These are phyloP conservation scores for Citrus medica DNA, from an alignment of 345 rosid species.

Conservation along the genomic window DNA sequence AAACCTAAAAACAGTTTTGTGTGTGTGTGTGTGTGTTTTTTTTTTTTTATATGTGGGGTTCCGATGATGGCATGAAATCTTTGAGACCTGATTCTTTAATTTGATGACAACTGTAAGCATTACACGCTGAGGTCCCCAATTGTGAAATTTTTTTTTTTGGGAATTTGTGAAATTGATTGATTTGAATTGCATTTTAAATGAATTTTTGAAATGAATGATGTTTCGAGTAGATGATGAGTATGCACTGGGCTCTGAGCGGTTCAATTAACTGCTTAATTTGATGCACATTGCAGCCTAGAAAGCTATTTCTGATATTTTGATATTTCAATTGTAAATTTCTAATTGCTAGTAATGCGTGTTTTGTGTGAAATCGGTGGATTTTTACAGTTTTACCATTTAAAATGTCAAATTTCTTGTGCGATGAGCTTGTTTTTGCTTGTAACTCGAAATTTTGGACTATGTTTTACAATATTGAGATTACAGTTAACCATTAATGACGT, in stretches of 20 bases:
- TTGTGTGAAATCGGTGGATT: too few species aligned
- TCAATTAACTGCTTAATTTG: slow-evolving; percentile 22
- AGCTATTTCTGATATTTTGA: slow-evolving; percentile 37
- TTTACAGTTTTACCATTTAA: too few species aligned
- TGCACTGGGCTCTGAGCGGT: slow-evolving; percentile 68
- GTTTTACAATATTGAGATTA: too few species aligned
- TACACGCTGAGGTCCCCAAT: slow-evolving; percentile 36
- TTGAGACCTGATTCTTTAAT: slow-evolving; percentile 51
- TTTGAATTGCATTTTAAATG: background rate
- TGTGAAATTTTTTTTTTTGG: too few species aligned
- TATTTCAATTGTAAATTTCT: too few species aligned
- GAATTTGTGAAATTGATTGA: background rate
- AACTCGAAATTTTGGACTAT: too few species aligned
- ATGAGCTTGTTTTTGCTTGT: background rate
- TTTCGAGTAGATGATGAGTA: slow-evolving; percentile 37
- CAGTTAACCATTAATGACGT: too few species aligned
- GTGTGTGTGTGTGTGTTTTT: too few species aligned
- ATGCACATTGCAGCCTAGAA: slow-evolving; percentile 59
- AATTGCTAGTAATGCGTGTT: background rate
- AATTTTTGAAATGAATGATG: background rate
- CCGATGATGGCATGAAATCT: slow-evolving; percentile 56
- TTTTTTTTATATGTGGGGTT: slow-evolving; percentile 3
- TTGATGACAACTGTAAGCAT: slow-evolving; percentile 45
- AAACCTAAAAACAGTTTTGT: too few species aligned
- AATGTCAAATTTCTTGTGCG: too few species aligned